phyloP scores from a whole-genome alignment of 2,329 filamentous ascomycete genomes.

The Xylariaceae sp. region DNA sequence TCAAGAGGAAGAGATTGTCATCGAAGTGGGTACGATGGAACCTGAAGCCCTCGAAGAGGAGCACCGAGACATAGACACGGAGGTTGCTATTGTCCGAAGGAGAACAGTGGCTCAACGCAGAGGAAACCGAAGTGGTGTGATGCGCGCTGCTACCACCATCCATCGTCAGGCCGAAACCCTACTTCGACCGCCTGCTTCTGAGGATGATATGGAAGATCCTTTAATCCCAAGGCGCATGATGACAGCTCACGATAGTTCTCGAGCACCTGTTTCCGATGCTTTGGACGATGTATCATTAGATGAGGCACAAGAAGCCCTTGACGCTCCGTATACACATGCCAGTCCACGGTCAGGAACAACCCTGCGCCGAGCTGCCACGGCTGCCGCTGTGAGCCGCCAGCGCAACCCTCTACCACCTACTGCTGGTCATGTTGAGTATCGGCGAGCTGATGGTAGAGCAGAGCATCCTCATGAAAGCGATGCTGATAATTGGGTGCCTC shows the following conservation, averaged over 20 bases:
- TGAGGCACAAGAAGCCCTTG: constrained; percentile 67
- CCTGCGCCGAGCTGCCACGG: constrained; percentile 74
- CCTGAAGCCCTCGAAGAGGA: constrained; percentile 77
- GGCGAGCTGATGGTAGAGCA: constrained; percentile 71
- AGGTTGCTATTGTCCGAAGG: constrained; percentile 79
- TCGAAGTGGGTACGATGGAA: constrained; percentile 75
- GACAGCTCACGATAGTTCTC: constrained; percentile 39
- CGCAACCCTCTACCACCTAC: constrained; percentile 66
- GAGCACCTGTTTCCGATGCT: constrained; percentile 43
- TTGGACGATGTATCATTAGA: constrained; percentile 55
- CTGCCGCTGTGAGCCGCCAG: constrained; percentile 75
- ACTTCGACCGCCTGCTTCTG: constrained; percentile 44
- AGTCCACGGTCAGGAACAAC: constrained; percentile 74
- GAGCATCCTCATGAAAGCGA: constrained; percentile 86
- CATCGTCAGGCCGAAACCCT: constrained; percentile 36
- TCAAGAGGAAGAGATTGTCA: constrained; percentile 62
- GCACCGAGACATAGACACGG: constrained; percentile 74
- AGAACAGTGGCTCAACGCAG: constrained; percentile 72
- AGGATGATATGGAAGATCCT: constrained; percentile 57
- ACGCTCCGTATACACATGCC: constrained; percentile 75
- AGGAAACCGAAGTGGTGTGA: constrained; percentile 54
- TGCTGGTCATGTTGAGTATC: constrained; percentile 64
- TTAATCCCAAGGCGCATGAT: constrained; percentile 58
- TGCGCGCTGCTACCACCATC: constrained; percentile 57
- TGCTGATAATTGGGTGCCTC: constrained; percentile 87